Base-by-base conservation (phyloP, 73 alveolate genomes). In the Tetrahymena elliotti region DNA sequence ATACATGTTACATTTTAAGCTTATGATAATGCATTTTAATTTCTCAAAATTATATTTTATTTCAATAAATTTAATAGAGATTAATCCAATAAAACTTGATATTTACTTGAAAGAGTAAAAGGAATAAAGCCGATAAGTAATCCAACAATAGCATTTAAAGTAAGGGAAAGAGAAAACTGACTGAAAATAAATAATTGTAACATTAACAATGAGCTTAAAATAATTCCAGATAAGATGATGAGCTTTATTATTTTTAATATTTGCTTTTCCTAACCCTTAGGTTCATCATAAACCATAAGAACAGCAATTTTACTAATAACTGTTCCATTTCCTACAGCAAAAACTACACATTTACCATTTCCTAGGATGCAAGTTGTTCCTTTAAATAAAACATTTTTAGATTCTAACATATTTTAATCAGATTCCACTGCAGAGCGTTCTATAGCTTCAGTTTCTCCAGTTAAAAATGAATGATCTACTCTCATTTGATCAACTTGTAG, bases 1-100 rank as follows among this genome's bases (percentile, higher is more conserved):
- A 96, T 95, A 34, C 96, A 94, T 0, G 96, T 68, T n/a, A 68
- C 36, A 22, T n/a, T 27, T 16, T 68, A n/a, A 27, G 88, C 88
- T 4, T 68, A 22, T 18, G 15, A 11, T 22, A 68, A 31, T n/a
- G 22, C n/a, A 0, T 10, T 31, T 18, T 27, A 18, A 18, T 68
- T 10, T 10, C n/a, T 68, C 38, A 68, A 35, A 4, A 68, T 6
- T 16, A 68, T 27, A 31, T 68, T 68, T n/a, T n/a, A 6, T 68
- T n/a, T 20, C 16, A 68, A 7, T n/a, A 68, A 27, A 68, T 68
- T 68, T 27, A 31, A 27, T 27, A 68, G 1, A 18, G 88, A n/a
- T 31, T 68, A 68, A 31, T 68, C 34, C n/a, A 7, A 27, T 7
- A 31, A 18, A 16, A 24, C 22, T 24, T 68, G 12, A 31, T 68